These are phyloP conservation scores for Rhododendron ferrugineum DNA, from an alignment of 148 eudicot genomes.

Conservation along the genomic window DNA sequence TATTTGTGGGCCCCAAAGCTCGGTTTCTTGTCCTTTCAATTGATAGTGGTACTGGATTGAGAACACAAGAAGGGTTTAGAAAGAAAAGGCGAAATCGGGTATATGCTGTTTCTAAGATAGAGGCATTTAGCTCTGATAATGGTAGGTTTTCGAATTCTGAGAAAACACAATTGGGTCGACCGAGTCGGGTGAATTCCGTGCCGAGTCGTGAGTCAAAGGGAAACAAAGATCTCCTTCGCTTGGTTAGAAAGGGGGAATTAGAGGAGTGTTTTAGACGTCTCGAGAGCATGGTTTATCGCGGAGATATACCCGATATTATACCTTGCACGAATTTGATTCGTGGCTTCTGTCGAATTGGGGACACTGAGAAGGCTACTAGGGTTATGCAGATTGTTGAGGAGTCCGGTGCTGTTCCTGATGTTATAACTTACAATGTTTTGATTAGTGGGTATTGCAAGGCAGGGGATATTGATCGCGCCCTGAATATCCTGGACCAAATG, in stretches of 20 bases:
- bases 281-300: conserved; percentile 54
- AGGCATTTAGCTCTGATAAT: conserved; percentile 28
- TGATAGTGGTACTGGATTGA: conserved; percentile 12
- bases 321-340: conserved; percentile 67
- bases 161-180: conserved; percentile 15
- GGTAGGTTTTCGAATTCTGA: conserved; percentile 29
- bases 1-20: conserved; percentile 15
- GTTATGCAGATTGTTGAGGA: conserved; percentile 60
- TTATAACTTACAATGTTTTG: conserved; percentile 60
- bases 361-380: conserved; percentile 61
- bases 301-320: conserved; percentile 57
- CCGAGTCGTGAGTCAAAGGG: conserved; percentile 36
- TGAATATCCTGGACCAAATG: conserved; percentile 55
- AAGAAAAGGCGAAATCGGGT: conserved; percentile 25
- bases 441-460: conserved; percentile 62
- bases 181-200: conserved; percentile 13
- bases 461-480: conserved; percentile 56
- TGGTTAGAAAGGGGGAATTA: conserved; percentile 55
- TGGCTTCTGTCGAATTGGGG: conserved; percentile 51
- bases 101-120: conserved; percentile 35
- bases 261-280: conserved; percentile 49
- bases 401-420: conserved; percentile 77
- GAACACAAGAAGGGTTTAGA: conserved; percentile 15
- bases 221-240: conserved; percentile 40
- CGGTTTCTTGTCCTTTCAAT: conserved; percentile 18